Conservation (phyloP, 768 basidiomycete species). For the Macrocybe gigantea region DNA sequence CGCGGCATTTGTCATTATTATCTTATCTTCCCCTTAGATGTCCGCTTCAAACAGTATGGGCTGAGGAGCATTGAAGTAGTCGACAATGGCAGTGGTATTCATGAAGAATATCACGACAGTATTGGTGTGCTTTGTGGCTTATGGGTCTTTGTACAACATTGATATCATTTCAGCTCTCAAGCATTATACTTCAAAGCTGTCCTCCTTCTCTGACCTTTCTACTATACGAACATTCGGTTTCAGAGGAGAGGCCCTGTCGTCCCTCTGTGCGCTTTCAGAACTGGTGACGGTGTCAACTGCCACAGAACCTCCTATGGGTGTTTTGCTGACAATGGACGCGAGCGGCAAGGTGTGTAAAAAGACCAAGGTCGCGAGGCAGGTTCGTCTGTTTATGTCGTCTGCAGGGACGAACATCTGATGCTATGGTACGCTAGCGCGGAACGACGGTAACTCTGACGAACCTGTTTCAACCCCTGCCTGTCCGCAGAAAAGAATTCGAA, state of each 20-base stretch:
- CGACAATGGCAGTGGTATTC: slow-evolving; percentile 90
- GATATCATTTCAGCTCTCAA: slow-evolving; percentile 58
- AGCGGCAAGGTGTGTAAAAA: slow-evolving; percentile 54
- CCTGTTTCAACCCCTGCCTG: slow-evolving; percentile 80
- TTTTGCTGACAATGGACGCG: slow-evolving; percentile 65
- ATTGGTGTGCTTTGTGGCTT: slow-evolving; percentile 50
- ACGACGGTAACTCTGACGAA: slow-evolving; percentile 73
- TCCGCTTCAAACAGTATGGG: slow-evolving; percentile 87
- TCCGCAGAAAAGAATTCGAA: slow-evolving; percentile 87
- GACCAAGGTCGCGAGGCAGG: slow-evolving; percentile 73
- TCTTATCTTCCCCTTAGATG: slow-evolving; percentile 43
- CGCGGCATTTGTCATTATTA: neutral
- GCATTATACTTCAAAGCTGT: slow-evolving; percentile 90
- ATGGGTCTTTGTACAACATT: neutral
- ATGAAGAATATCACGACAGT: slow-evolving; percentile 65
- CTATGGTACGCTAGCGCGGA: slow-evolving; percentile 55
- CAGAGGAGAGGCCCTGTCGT: slow-evolving; percentile 92
- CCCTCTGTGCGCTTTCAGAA: slow-evolving; percentile 81
- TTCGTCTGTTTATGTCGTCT: slow-evolving; percentile 17
- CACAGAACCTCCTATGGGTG: slow-evolving; percentile 76
- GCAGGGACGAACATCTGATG: neutral
- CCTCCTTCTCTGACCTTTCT: slow-evolving; percentile 67
- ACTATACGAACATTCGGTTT: slow-evolving; percentile 85
- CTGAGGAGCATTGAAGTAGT: slow-evolving; percentile 78
- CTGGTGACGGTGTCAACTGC: slow-evolving; percentile 68